Base-by-base conservation (phyloP, 192 early-diverging fungal genomes). In the Phlyctochytrium arcticum region DNA sequence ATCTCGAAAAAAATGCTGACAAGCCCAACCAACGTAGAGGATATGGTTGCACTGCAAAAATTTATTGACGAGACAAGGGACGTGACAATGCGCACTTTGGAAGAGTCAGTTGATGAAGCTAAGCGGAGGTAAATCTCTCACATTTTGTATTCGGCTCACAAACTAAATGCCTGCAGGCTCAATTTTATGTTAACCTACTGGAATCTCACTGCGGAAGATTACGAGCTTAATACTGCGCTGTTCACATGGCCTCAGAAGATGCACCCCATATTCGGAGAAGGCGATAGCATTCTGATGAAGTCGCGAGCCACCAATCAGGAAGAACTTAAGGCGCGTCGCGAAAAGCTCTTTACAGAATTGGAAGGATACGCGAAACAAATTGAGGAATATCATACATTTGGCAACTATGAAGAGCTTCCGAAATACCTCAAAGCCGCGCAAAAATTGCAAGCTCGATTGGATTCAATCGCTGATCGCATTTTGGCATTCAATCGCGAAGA, bases 401-500 rank as follows among this genome's bases (percentile, higher is more conserved):
- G 80, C 31, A 82, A 86, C 46, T 85, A 79, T 51, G 72, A 78
- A 10, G 84, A 86, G 31, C 75, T 86, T 42, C 75, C 71, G 19
- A 77, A 77, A 36, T 86, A 86, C 51, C 72, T 86, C 58, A 86
- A 84, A 60, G 60, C 79, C 3, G 84, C 84, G 0, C 84, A 86
- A 44, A 84, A 80, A 64, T 57, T 85, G 10, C 81, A 86, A 61
- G 33, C 71, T 23, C 60, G 75, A 23, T 66, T 86, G 62, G 84
- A 86, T 53, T 58, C 65, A n/a, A 65, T 82, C 26, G 72, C 62
- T 4, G 84, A 86, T 54, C 48, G 73, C 3, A 79, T 84, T 8
- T 37, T 46, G 15, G 57, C 48, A 12, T 82, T 85, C 67, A 86
- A 84, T 47, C 55, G 73, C 21, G 83, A 85, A 63, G 83, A 85